A percentile compares a stretch with the other conserved stretches of the same genome.
Conservation (phyloP, 1,284 basidiomycete genomes). For the Sporisorium iseilematis-ciliati region DNA sequence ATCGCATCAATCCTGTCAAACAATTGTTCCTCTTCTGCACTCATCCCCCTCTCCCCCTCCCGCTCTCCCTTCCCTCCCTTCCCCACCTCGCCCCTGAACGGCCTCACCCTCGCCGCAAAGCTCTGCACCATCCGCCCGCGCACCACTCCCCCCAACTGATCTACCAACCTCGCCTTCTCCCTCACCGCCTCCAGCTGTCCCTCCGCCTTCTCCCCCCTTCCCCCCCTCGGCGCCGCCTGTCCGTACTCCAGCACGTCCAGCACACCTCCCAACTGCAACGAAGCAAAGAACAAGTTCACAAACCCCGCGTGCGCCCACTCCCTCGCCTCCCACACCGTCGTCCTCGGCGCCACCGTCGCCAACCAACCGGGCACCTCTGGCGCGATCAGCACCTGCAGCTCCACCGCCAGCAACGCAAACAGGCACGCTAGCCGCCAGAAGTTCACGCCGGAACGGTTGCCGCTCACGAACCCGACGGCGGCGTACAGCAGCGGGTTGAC, state of each 20-base stretch:
- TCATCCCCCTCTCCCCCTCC: slow-evolving; percentile 20
- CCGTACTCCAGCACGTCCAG: slow-evolving; percentile 45
- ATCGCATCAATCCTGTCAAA: slow-evolving; percentile 24
- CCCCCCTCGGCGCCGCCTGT: slow-evolving; percentile 7
- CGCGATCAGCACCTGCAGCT: slow-evolving; percentile 62
- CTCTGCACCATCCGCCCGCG: not conserved
- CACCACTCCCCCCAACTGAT: slow-evolving; percentile 6
- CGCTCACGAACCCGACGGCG: slow-evolving; percentile 76
- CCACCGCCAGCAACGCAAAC: slow-evolving; percentile 48
- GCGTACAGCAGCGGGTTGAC: slow-evolving; percentile 76
- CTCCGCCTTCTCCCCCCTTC: slow-evolving; percentile 1
- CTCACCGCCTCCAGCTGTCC: slow-evolving; percentile 18
- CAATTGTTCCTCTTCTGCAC: slow-evolving; percentile 14
- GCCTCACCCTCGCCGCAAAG: slow-evolving; percentile 17
- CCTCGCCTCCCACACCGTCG: slow-evolving; percentile 80
- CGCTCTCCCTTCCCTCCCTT: no score
- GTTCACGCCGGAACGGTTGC: slow-evolving; percentile 72
- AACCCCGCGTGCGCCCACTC: slow-evolving; percentile 82
- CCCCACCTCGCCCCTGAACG: slow-evolving; percentile 3
- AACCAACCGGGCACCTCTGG: slow-evolving; percentile 70
- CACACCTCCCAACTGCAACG: slow-evolving; percentile 77
- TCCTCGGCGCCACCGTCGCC: slow-evolving; percentile 75
- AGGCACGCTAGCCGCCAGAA: slow-evolving; percentile 47
- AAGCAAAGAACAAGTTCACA: slow-evolving; percentile 78
- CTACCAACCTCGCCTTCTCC: slow-evolving; percentile 5